Base-by-base conservation (phyloP, 345 rosid species). In the Arabis hirsuta region DNA sequence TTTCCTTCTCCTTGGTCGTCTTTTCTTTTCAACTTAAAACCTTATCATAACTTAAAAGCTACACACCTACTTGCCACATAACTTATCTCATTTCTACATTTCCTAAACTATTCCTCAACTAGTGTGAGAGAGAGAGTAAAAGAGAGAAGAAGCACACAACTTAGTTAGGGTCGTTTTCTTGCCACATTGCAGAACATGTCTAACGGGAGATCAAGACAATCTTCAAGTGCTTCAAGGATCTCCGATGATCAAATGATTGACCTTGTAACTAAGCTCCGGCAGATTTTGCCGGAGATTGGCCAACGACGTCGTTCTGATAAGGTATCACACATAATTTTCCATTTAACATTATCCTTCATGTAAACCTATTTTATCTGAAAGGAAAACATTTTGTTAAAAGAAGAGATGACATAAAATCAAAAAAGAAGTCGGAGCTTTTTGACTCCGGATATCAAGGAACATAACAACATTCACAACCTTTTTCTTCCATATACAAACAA, bases 201-300 rank as follows among this genome's bases (percentile, higher is more conserved):
- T 54, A 78, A 84, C 82, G 82, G 98, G 78, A 87, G 97, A 80
- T 82, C 96, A 32, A 90, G 95, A 82, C 95, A 87, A 66, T 59
- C 66, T 52, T 67, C 88, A 10, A 73, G 87, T 36, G 72, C 57
- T 72, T 80, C 98, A 2, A 82, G 97, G 76, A 94, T 94, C 86
- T 86, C 77, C 9, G 97, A 94, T 77, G 95, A 87, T 73, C 98
- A 90, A 78, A 94, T 94, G 85, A 83, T 84, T 29, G 87, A 89
- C 42, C 98, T 94, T 12, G 82, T 94, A 69, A 74, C 96, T 76
- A 94, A 94, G 77, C 76, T 94, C 75, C 91, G 88, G 38, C 88
- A 86, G 32, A 82, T 90, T 76, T 90, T 94, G 31, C 98, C 98
- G 1, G 98, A 94, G 87, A 87, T 90, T 73, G 85, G 89, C 0